phyloP scores from a whole-genome alignment of 495 filamentous ascomycete species.

The Hyaloscypha hepaticicola region DNA sequence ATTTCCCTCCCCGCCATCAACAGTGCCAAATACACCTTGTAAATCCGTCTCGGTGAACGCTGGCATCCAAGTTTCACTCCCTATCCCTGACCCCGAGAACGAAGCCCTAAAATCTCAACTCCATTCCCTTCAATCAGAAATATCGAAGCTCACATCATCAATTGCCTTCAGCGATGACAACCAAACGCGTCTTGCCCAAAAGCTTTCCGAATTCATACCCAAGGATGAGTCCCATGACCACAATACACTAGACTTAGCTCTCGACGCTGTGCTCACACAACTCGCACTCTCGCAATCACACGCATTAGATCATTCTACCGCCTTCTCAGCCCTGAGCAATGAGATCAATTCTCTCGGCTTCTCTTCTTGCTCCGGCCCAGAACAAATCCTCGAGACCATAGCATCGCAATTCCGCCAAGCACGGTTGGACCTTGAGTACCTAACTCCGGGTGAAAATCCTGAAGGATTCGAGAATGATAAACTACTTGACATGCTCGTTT shows the following conservation, averaged over 20 bases:
- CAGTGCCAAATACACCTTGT: constrained; percentile 39
- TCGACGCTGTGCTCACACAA: constrained; percentile 38
- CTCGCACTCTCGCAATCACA: constrained; percentile 38
- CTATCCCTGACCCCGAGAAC: constrained; percentile 44
- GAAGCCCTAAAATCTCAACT: constrained; percentile 26
- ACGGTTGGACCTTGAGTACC: constrained; percentile 63
- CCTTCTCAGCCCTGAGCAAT: constrained; percentile 40
- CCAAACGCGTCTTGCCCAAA: constrained; percentile 26
- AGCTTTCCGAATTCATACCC: constrained; percentile 27
- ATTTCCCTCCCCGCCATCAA: constrained; percentile 49
- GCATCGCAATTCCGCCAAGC: constrained; percentile 58
- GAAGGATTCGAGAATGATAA: constrained; percentile 38
- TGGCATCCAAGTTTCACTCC: constrained; percentile 38
- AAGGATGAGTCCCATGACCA: constrained; percentile 24
- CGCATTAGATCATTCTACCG: constrained; percentile 37
- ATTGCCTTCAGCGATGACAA: constrained; percentile 27
- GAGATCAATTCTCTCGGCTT: constrained; percentile 57
- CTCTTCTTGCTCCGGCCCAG: constrained; percentile 33
- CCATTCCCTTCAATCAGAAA: constrained; percentile 20
- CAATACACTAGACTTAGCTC: constrained; percentile 35
- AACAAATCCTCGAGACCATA: constrained; percentile 54
- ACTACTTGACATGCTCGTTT: constrained; percentile 45
- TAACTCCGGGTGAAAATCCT: constrained; percentile 61
- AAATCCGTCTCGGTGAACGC: constrained; percentile 30
- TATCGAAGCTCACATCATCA: constrained; percentile 21